A percentile compares a stretch with the other conserved stretches of the same genome.
These are phyloP conservation scores for Aspergillus transmontanensis DNA, from an alignment of 2,329 filamentous ascomycete genomes.

Conservation along the genomic window DNA sequence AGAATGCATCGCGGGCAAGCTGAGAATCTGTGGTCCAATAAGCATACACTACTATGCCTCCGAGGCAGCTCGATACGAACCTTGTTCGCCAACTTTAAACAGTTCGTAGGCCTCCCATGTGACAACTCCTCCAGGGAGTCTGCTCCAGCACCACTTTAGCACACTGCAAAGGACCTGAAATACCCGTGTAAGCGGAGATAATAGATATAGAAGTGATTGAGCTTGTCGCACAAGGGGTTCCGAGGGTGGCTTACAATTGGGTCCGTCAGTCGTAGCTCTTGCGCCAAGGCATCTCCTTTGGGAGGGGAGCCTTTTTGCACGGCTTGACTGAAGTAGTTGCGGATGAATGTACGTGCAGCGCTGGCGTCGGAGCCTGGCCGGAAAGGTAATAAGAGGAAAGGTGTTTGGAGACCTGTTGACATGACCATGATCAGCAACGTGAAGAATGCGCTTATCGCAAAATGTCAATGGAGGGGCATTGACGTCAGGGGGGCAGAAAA, in stretches of 20 bases:
- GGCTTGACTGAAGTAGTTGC: slow-evolving; percentile 81
- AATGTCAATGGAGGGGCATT: slow-evolving; percentile 23
- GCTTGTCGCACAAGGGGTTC: neutral
- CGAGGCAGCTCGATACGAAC: slow-evolving; percentile 50
- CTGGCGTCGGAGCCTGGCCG: slow-evolving; percentile 90
- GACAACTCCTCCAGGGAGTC: slow-evolving; percentile 85
- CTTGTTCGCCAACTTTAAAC: slow-evolving; percentile 91
- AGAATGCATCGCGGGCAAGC: slow-evolving; percentile 89
- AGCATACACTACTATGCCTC: slow-evolving; percentile 22
- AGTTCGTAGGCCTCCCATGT: slow-evolving; percentile 97
- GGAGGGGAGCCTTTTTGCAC: slow-evolving; percentile 59
- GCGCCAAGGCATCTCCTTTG: slow-evolving; percentile 70
- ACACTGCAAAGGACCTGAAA: slow-evolving; percentile 85
- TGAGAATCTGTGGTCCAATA: slow-evolving; percentile 69
- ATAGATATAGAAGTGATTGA: slow-evolving; percentile 2
- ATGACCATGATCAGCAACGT: slow-evolving; percentile 34
- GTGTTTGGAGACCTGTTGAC: slow-evolving; percentile 74
- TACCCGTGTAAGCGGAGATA: slow-evolving; percentile 11
- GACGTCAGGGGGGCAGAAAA: neutral
- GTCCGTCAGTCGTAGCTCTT: slow-evolving; percentile 89
- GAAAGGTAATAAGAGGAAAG: slow-evolving; percentile 92
- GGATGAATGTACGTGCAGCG: slow-evolving; percentile 86
- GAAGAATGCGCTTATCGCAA: slow-evolving; percentile 28
- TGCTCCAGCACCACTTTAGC: slow-evolving; percentile 97
- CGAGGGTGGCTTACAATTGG: slow-evolving; percentile 70